Conservation (phyloP, 2,329 filamentous ascomycete genomes). For the Simplicillium sp. region DNA sequence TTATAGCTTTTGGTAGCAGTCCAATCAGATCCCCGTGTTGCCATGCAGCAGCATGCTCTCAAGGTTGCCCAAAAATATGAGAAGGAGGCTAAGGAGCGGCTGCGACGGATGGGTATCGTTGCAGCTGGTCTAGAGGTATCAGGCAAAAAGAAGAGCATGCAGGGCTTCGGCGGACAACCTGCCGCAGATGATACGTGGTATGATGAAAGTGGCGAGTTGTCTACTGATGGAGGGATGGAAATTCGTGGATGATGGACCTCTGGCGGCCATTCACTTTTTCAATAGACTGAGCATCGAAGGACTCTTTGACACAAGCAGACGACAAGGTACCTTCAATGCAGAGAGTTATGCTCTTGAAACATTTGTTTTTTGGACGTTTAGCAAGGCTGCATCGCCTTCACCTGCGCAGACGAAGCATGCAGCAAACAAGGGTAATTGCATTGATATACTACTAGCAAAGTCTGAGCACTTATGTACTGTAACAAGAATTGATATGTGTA, state of each 20-base stretch:
- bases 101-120: constrained; percentile 68
- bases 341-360: too few relatives aligned
- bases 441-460: too few relatives aligned
- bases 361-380: too few relatives aligned
- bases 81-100: constrained; percentile 62
- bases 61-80: constrained; percentile 63
- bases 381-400: too few relatives aligned
- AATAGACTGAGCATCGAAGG: too few relatives aligned
- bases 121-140: constrained; percentile 65
- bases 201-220: constrained; percentile 13
- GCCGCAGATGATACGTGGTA: constrained; percentile 22
- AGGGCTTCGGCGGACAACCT: constrained; percentile 1
- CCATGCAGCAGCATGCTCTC: constrained; percentile 63
- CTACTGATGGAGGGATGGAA: constrained; percentile 1
- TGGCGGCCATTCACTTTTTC: too few relatives aligned
- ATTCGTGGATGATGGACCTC: neutral
- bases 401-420: too few relatives aligned
- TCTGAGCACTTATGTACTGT: too few relatives aligned
- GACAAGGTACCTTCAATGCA: too few relatives aligned
- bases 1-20: constrained; percentile 62
- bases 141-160: constrained; percentile 11
- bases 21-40: constrained; percentile 53
- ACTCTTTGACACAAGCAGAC: too few relatives aligned
- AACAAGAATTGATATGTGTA: too few relatives aligned
- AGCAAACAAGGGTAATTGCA: too few relatives aligned